Conservation (phyloP, 129 eudicot species). For the Chrysanthemum seticuspe region DNA sequence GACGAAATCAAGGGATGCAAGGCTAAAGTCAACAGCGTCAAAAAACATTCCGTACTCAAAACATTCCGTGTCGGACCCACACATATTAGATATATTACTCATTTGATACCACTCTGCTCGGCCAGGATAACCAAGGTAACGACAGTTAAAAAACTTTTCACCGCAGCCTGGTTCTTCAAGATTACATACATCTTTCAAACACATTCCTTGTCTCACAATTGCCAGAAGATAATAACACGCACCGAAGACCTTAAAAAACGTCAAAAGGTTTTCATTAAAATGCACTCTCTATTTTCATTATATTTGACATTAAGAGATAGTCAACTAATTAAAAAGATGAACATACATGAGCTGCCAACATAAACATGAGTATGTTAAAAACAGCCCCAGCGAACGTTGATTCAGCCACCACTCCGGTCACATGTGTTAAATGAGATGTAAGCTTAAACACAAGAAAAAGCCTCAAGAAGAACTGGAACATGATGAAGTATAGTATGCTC, state of each 20-base stretch:
- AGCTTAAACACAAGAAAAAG: conserved; percentile 60
- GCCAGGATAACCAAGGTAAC: conserved; percentile 31
- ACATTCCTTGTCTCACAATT: conserved; percentile 68
- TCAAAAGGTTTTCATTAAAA: neutral
- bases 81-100: conserved; percentile 48
- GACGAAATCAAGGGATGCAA: conserved; percentile 47
- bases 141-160: conserved; percentile 51
- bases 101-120: conserved; percentile 50
- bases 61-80: conserved; percentile 39
- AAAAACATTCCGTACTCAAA: conserved; percentile 52
- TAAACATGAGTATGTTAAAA: conserved; percentile 58
- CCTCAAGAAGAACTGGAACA: conserved; percentile 63
- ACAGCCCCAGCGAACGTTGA: conserved; percentile 78
- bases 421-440: conserved; percentile 58
- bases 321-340: neutral
- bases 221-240: conserved; percentile 72
- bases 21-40: conserved; percentile 41
- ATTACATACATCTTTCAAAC: conserved; percentile 70
- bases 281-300: neutral
- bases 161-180: conserved; percentile 46
- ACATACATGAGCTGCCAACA: conserved; percentile 84
- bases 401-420: conserved; percentile 64
- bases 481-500: conserved; percentile 45
- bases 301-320: neutral
- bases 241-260: conserved; percentile 55